These are phyloP conservation scores for Moniliophthora roreri DNA, from an alignment of 1,284 basidiomycete genomes.

Conservation along the genomic window DNA sequence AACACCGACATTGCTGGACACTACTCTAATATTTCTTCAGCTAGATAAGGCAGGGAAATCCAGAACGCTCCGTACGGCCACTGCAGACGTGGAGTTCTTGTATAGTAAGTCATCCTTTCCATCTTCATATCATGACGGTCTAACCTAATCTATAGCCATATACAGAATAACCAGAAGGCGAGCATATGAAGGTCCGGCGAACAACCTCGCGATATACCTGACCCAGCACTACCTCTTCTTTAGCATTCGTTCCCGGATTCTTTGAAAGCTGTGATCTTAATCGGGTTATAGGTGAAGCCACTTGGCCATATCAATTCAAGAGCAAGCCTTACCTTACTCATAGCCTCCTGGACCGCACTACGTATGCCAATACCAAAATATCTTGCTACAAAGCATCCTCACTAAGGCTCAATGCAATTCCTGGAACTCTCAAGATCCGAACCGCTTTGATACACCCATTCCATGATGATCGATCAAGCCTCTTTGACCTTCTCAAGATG, in stretches of 20 bases:
- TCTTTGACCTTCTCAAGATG: slow-evolving; percentile 24
- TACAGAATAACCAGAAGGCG: too few relatives aligned
- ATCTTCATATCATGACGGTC: neutral
- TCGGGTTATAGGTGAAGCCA: slow-evolving; percentile 34
- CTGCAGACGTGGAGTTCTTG: slow-evolving; percentile 32
- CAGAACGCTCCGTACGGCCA: slow-evolving; percentile 29
- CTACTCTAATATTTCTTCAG: slow-evolving; percentile 2
- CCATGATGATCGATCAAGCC: slow-evolving; percentile 24
- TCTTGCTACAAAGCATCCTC: slow-evolving; percentile 29
- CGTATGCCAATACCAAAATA: slow-evolving; percentile 29
- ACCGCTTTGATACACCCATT: neutral
- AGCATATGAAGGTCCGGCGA: too few relatives aligned
- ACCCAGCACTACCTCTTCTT: slow-evolving; percentile 31
- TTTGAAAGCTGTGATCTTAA: slow-evolving; percentile 32
- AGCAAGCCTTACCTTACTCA: neutral
- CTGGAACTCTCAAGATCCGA: slow-evolving; percentile 10
- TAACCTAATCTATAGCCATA: slow-evolving; percentile 21
- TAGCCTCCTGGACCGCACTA: slow-evolving; percentile 35
- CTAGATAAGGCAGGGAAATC: slow-evolving; percentile 22
- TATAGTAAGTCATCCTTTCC: slow-evolving; percentile 28
- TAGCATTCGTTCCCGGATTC: slow-evolving; percentile 11
- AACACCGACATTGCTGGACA: slow-evolving; percentile 34
- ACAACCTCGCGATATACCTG: too few relatives aligned
- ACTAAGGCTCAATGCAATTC: slow-evolving; percentile 35
- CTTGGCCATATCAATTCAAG: slow-evolving; percentile 9